Evolutionary conservation across 176 grass and related monocot species (phyloP), one percentile per base, ranked within the genome.

Genomic region (Oryza punctata): DNA sequence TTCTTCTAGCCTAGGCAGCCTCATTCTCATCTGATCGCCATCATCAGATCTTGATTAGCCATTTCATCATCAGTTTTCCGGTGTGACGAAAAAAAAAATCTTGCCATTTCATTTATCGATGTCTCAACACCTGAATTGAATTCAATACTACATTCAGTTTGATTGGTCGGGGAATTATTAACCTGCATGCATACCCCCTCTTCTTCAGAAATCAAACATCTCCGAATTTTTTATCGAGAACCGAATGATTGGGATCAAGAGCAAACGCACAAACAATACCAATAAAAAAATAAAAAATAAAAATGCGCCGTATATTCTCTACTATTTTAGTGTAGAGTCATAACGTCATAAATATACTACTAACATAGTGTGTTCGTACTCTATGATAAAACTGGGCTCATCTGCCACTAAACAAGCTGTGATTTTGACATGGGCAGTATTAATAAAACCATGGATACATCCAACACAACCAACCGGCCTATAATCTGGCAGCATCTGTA

Each of bases 121-220:
- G 65, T 71, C 29, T 81, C 65, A 19, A 12, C 67, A 67, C 13
- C 67, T 64, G 26, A 65, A 82, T 12, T 70, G 82, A 81, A 85
- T 77, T 81, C 82, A 65, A 71, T 71, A 50, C 4, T 50, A 50
- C 88, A 85, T 81, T 85, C 50, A 80, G 81, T 76, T 69, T 65
- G 71, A 85, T 89, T 71, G 24, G 19, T 45, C 18, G 70, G 23
- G 38, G 76, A 29, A 30, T 7, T 12, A 32, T 44, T 38, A 18
- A 33, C 23, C 68, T 24, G 9, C 61, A 4, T 29, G 19, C 63
- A 28, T 0, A n/a, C n/a, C 69, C 0, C 69, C 2, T 26, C 70
- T 14, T 49, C 13, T 73, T 45, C 5, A 28, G 6, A 72, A 47
- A 29, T 72, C 43, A 73, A 28, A 46, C 24, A 43, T 47, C 3